Evolutionary conservation across 495 filamentous ascomycete genomes (phyloP), one percentile per base, ranked within the genome.

Genomic region (Aspergillus taichungensis): DNA sequence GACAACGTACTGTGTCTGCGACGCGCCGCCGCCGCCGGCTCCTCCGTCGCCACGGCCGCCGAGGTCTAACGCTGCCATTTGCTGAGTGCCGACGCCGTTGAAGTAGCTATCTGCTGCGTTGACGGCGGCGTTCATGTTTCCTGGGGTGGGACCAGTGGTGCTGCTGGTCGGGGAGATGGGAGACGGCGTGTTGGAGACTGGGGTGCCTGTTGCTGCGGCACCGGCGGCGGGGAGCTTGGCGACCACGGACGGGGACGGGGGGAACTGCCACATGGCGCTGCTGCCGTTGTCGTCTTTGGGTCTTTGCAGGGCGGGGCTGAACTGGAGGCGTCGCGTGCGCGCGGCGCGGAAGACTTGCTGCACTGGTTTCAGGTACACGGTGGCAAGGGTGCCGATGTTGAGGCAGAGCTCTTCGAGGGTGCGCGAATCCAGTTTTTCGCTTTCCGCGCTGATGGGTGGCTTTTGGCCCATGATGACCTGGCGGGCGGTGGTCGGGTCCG

Each of bases 381-480:
- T 97, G 6, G 92, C 91, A 3, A 97, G 75, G 0, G 92, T 99
- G 51, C 94, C 94, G 49, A 99, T 87, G 61, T 89, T 90, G 37
- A 97, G 77, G 60, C 94, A 97, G 73, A 98, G 88, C 63, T 98
- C 94, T 69, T 97, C 92, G 13, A 98, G 78, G 0, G 92, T 97
- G 27, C 71, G 77, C 0, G 90, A 83, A 60, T 97, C 94, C 1
- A 97, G 76, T 54, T 92, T 92, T 68, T 97, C 94, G 43, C 85
- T 87, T 61, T 97, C 94, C 36, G 92, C 92, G 3, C 88, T 96
- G 69, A 98, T 97, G 33, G 92, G 79, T 1, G 92, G 92, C 61
- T 97, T 97, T 53, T 94, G 84, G 48, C 90, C 91, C 90, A 97
- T 95, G 50, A 99, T 87, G 43, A 99, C 76, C 46, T 79, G 71